phyloP scores from a whole-genome alignment of 805 yeast genomes.

The Candida incommunis region DNA sequence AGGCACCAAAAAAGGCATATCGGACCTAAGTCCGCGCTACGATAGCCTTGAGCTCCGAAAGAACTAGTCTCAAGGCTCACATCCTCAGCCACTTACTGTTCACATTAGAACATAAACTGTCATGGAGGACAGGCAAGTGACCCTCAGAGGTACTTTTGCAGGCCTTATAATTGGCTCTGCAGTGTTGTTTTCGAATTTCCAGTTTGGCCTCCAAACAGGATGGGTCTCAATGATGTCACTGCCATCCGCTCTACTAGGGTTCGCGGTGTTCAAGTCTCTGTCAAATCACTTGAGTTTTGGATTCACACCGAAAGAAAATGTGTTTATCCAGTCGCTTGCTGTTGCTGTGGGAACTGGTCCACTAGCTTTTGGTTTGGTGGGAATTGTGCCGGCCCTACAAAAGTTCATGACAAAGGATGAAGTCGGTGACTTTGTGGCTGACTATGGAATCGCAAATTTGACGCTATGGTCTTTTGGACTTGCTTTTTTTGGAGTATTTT shows the following conservation, averaged over 20 bases:
- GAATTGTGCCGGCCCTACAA: constrained; percentile 91
- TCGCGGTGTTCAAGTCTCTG: constrained; percentile 58
- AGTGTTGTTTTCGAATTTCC: constrained; percentile 80
- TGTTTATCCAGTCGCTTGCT: constrained; percentile 79
- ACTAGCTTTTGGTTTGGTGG: constrained; percentile 85
- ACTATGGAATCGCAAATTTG: constrained; percentile 33
- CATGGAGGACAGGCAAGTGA: constrained; percentile 24
- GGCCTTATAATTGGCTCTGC: constrained; percentile 81
- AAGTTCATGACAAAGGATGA: constrained; percentile 70
- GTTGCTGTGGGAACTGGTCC: constrained; percentile 99
- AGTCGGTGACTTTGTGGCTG: constrained; percentile 31
- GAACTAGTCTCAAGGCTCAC: too few relatives aligned
- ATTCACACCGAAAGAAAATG: constrained; percentile 86
- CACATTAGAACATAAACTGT: too few relatives aligned
- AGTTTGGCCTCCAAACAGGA: constrained; percentile 93
- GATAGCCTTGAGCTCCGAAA: too few relatives aligned
- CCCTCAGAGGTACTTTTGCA: constrained; percentile 56
- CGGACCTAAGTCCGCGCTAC: too few relatives aligned
- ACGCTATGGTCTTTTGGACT: constrained; percentile 75
- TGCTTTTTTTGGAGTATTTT: constrained; percentile 90
- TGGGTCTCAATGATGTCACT: constrained; percentile 99
- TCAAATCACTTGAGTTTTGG: constrained; percentile 24
- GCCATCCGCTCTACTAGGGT: constrained; percentile 84
- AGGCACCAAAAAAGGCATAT: background rate
- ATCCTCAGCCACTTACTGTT: too few relatives aligned